Evolutionary conservation across 2,329 filamentous ascomycete genomes (phyloP).

Genomic region (Thielaviopsis ethacetica): DNA sequence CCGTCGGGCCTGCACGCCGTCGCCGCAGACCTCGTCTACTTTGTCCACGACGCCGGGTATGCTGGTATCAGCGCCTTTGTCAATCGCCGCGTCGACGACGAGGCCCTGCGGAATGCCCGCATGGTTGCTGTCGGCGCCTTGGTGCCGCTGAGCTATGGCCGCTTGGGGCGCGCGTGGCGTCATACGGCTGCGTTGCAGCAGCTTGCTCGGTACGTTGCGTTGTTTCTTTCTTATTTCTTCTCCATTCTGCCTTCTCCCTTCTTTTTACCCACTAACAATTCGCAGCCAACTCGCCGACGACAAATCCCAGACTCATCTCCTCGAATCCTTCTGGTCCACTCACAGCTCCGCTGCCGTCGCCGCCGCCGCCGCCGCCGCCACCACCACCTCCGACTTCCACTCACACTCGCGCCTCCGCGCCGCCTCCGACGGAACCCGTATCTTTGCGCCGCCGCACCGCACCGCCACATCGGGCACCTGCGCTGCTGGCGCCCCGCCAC

Average conservation of each 20-base stretch:
- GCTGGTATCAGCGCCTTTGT: constrained; percentile 86
- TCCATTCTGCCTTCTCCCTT: no score
- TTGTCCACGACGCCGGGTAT: constrained; percentile 63
- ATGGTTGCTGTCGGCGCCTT: constrained; percentile 87
- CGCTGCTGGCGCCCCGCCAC: neutral
- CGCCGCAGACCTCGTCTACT: constrained; percentile 79
- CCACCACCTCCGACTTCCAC: constrained; percentile 22
- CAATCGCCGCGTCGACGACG: constrained; percentile 63
- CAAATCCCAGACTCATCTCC: constrained; percentile 39
- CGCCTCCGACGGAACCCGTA: neutral
- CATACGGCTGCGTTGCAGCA: constrained; percentile 63
- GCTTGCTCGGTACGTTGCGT: constrained; percentile 46
- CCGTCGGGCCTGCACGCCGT: constrained; percentile 88
- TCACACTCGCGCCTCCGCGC: neutral
- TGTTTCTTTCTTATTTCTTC: no score
- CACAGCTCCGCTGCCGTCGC: constrained; percentile 22
- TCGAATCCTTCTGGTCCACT: constrained; percentile 69
- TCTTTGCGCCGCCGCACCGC: constrained; percentile 1
- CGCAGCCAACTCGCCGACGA: constrained; percentile 46
- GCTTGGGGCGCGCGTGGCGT: constrained; percentile 75
- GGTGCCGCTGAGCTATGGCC: constrained; percentile 70
- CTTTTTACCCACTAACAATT: constrained; percentile 13
- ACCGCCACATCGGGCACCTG: neutral
- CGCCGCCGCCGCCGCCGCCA: constrained; percentile 34
- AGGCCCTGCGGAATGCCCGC: constrained; percentile 64